A percentile compares a stretch with the other conserved stretches of the same genome.
phyloP scores from a whole-genome alignment of 192 early-diverging fungal species.

The Umbelopsis ramanniana region DNA sequence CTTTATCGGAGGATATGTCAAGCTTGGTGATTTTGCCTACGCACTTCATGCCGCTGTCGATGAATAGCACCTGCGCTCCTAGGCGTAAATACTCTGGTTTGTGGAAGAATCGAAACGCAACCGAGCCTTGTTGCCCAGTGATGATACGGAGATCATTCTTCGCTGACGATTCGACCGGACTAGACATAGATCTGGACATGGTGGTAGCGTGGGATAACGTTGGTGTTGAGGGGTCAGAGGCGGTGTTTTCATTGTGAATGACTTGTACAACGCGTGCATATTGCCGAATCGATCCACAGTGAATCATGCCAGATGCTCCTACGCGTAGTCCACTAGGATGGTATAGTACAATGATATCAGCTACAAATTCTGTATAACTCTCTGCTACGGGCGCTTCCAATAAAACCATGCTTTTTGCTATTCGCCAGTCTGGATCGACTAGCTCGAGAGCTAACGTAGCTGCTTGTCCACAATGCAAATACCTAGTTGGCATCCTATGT shows the following conservation, averaged over 20 bases:
- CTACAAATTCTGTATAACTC: constrained; percentile 65
- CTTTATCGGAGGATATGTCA: background rate
- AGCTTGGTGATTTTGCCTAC: constrained; percentile 61
- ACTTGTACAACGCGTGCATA: constrained; percentile 54
- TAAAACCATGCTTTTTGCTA: constrained; percentile 63
- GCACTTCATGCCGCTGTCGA: constrained; percentile 68
- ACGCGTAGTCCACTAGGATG: constrained; percentile 48
- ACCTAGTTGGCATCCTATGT: constrained; percentile 74
- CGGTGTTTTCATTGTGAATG: constrained; percentile 29
- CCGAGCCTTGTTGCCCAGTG: constrained; percentile 53
- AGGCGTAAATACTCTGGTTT: constrained; percentile 65
- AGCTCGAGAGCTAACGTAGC: constrained; percentile 73
- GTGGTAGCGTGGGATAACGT: constrained; percentile 15
- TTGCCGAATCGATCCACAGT: constrained; percentile 63
- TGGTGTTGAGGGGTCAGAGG: background rate
- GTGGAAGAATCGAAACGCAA: constrained; percentile 59
- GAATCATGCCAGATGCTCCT: constrained; percentile 63
- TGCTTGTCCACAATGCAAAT: constrained; percentile 72
- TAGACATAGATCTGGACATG: constrained; percentile 24
- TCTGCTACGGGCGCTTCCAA: constrained; percentile 46
- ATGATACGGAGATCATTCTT: constrained; percentile 26
- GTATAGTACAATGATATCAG: constrained; percentile 66
- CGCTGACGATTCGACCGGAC: constrained; percentile 16
- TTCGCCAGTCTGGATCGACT: constrained; percentile 17
- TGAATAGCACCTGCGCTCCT: constrained; percentile 64